Conservation (phyloP, 2,329 filamentous ascomycete species). For the Zasmidium cellare region DNA sequence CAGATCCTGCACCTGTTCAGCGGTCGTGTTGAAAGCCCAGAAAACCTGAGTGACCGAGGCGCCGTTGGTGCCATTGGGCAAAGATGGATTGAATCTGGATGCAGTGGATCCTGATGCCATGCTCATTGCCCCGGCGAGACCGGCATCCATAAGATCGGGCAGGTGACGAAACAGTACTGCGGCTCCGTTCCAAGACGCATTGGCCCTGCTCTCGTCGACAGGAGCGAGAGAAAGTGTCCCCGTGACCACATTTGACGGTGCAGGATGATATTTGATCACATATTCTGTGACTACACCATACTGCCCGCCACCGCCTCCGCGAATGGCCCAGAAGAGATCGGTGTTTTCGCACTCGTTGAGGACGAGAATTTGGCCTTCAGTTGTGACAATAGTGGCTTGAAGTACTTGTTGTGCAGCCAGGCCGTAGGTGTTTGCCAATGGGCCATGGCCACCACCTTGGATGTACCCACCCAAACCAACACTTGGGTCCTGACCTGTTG, state of each 20-base stretch:
- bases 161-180: constrained; percentile 30
- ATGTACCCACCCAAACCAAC: constrained; percentile 55
- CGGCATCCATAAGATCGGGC: constrained; percentile 35
- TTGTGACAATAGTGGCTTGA: constrained; percentile 48
- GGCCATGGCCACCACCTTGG: constrained; percentile 61
- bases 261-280: constrained; percentile 34
- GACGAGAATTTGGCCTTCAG: constrained; percentile 48
- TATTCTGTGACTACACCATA: constrained; percentile 56
- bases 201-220: constrained; percentile 29
- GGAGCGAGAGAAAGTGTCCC: constrained; percentile 19
- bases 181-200: constrained; percentile 35
- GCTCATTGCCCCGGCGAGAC: constrained; percentile 28
- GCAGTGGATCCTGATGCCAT: constrained; percentile 13
- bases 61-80: constrained; percentile 32
- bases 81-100: constrained; percentile 35
- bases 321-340: constrained; percentile 65
- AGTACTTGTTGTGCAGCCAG: constrained; percentile 62
- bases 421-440: constrained; percentile 55
- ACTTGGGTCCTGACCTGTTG: constrained; percentile 16
- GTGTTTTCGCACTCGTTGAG: constrained; percentile 49
- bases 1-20: constrained; percentile 16
- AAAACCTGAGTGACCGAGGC: constrained; percentile 30
- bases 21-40: constrained; percentile 31
- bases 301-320: constrained; percentile 60
- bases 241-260: constrained; percentile 13